These are phyloP conservation scores for Fomitopsis pulvina DNA, from an alignment of 768 basidiomycete species.

Conservation along the genomic window DNA sequence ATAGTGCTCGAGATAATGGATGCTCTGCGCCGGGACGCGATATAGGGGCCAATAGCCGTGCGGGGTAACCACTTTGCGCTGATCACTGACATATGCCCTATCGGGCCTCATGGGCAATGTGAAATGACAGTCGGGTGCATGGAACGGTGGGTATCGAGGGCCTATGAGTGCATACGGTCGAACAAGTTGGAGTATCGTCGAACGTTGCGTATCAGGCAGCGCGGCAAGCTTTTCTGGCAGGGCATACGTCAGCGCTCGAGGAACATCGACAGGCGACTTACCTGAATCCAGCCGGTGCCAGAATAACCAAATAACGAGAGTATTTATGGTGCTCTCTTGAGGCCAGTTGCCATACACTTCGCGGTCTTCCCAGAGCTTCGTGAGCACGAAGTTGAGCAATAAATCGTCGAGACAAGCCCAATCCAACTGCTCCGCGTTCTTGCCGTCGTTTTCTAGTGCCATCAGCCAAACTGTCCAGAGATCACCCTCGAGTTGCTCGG, in stretches of 20 bases:
- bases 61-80: slow-evolving; percentile 25
- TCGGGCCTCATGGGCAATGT: slow-evolving; percentile 37
- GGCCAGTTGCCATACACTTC: slow-evolving; percentile 47
- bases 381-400: slow-evolving; percentile 37
- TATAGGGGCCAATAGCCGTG: slow-evolving; percentile 49
- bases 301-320: slow-evolving; percentile 55
- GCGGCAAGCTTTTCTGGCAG: slow-evolving; percentile 9
- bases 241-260: not conserved
- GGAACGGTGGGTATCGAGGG: slow-evolving; percentile 45
- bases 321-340: slow-evolving; percentile 37
- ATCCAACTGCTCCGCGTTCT: slow-evolving; percentile 44
- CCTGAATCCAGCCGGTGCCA: slow-evolving; percentile 53
- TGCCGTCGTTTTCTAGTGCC: slow-evolving; percentile 62
- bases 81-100: slow-evolving; percentile 11
- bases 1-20: slow-evolving; percentile 16
- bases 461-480: slow-evolving; percentile 47
- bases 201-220: slow-evolving; percentile 18
- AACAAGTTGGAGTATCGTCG: slow-evolving; percentile 26
- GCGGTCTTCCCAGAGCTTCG: slow-evolving; percentile 36
- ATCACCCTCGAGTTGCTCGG: slow-evolving; percentile 24
- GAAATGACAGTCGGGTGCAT: slow-evolving; percentile 59
- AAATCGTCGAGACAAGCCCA: slow-evolving; percentile 42
- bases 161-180: slow-evolving; percentile 38
- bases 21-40: slow-evolving; percentile 17
- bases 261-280: slow-evolving; percentile 19